Base-by-base conservation (phyloP, 2,329 filamentous ascomycete genomes). In the Talaromyces sp. region DNA sequence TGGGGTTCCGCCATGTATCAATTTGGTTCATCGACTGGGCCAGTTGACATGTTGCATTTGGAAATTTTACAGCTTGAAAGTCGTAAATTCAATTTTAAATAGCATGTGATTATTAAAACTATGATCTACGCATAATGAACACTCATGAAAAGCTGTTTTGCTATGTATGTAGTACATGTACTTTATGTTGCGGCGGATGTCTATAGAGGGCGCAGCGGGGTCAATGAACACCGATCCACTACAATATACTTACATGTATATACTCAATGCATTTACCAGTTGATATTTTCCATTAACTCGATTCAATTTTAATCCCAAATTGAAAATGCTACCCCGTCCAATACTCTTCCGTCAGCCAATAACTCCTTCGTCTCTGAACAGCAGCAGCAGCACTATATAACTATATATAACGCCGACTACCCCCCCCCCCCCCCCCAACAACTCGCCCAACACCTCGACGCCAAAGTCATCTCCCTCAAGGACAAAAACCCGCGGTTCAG, bases 401-500 rank as follows among this genome's bases (percentile, higher is more conserved):
- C n/a, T n/a, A n/a, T n/a, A 23, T 23, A 23, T 23, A 23, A 23
- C n/a, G 2, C 44, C 44, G 44, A 40, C 36, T n/a, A n/a, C n/a
- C n/a, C n/a, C n/a, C n/a, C n/a, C n/a, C n/a, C n/a, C n/a, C n/a
- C n/a, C n/a, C n/a, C n/a, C n/a, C n/a, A n/a, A n/a, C n/a, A n/a
- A n/a, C n/a, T n/a, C n/a, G n/a, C n/a, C n/a, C 66, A 76, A 2
- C 80, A 87, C 14, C 72, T 92, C 0, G 83, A 83, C 0, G 75
- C 91, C 10, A 74, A 75, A 0, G 76, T 80, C 5, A 78, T 93
- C 3, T 81, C 87, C 42, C 69, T 92, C 65, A 94, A 94, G 69
- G 85, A 92, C 67, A 90, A 94, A 72, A 86, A 84, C 31, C 79
- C 76, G 59, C 83, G 90, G 5, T 85, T 91, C 42, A 87, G 87